phyloP scores from a whole-genome alignment of 2,329 filamentous ascomycete genomes.

The Phialemoniopsis sp. region DNA sequence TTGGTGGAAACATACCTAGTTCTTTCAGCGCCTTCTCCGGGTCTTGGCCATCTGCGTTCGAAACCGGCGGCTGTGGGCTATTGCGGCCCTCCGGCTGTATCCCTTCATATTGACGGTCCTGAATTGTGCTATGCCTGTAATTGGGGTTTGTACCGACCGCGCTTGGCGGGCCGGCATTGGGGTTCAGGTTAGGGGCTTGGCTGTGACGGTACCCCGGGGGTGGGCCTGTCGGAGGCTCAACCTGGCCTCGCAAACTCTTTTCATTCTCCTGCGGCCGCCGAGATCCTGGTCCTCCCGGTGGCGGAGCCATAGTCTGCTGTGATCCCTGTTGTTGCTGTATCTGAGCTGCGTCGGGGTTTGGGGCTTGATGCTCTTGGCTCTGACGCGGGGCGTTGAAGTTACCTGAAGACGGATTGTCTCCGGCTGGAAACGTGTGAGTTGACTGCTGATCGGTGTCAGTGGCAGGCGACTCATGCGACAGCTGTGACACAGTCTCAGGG shows the following conservation, averaged over 20 bases:
- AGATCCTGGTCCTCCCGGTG: constrained; percentile 34
- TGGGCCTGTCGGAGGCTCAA: constrained; percentile 38
- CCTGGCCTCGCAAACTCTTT: constrained; percentile 35
- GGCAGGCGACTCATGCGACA: constrained; percentile 57
- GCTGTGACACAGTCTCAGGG: constrained; percentile 56
- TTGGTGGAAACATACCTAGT: constrained; percentile 44
- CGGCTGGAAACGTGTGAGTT: constrained; percentile 36
- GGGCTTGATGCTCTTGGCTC: constrained; percentile 20
- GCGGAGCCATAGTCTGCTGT: constrained; percentile 38
- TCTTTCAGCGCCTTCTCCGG: constrained; percentile 55
- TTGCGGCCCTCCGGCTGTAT: constrained; percentile 40
- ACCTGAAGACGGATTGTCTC: constrained; percentile 14
- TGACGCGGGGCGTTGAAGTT: constrained; percentile 24
- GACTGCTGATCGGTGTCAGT: constrained; percentile 46
- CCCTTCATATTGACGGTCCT: constrained; percentile 38
- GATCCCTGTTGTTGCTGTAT: constrained; percentile 5
- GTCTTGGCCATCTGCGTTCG: constrained; percentile 35
- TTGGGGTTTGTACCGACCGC: constrained; percentile 26
- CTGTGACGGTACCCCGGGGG: constrained; percentile 50
- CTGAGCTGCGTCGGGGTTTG: neutral
- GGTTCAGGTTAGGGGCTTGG: constrained; percentile 37
- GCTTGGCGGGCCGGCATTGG: constrained; percentile 32
- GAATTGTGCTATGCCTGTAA: constrained; percentile 34
- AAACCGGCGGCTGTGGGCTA: constrained; percentile 48
- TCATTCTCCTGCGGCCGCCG: constrained; percentile 48